A percentile compares a stretch with the other conserved stretches of the same genome.
Conservation (phyloP, 2,329 filamentous ascomycete species). For the Seiridium unicorne region DNA sequence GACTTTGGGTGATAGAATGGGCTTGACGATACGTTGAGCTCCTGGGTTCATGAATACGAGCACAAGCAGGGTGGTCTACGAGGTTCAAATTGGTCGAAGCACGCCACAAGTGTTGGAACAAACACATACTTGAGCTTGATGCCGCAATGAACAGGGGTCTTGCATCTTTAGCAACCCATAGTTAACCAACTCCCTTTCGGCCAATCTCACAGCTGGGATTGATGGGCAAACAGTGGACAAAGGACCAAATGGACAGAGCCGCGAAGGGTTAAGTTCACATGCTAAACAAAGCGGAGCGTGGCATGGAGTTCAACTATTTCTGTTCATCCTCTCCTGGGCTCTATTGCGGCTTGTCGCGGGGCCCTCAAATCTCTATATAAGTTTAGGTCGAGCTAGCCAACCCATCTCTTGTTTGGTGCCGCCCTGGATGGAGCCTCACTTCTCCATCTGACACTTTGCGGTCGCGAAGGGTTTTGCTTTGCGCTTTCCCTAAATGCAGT, state of each 20-base stretch:
- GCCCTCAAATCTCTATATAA: too few relatives aligned
- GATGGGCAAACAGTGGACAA: background rate
- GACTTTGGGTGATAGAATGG: background rate
- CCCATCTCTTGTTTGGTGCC: too few relatives aligned
- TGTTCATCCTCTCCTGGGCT: background rate
- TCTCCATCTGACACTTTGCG: too few relatives aligned
- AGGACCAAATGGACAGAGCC: background rate
- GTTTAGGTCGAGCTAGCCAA: too few relatives aligned
- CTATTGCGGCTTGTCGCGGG: too few relatives aligned
- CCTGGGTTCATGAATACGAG: background rate
- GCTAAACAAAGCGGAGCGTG: background rate
- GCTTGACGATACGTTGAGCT: background rate
- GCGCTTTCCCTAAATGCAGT: background rate
- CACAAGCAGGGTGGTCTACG: too few relatives aligned
- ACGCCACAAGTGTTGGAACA: background rate
- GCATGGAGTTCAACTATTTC: background rate
- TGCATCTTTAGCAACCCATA: background rate
- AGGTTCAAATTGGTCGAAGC: background rate
- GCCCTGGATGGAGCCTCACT: too few relatives aligned
- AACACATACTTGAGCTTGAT: background rate
- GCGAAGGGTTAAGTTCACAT: background rate
- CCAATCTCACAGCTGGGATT: too few relatives aligned
- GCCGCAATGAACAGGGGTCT: background rate
- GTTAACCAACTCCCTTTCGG: background rate
- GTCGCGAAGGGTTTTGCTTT: too few relatives aligned